phyloP scores from a whole-genome alignment of 2,329 filamentous ascomycete genomes.

The Neodidymelliopsis sp. region DNA sequence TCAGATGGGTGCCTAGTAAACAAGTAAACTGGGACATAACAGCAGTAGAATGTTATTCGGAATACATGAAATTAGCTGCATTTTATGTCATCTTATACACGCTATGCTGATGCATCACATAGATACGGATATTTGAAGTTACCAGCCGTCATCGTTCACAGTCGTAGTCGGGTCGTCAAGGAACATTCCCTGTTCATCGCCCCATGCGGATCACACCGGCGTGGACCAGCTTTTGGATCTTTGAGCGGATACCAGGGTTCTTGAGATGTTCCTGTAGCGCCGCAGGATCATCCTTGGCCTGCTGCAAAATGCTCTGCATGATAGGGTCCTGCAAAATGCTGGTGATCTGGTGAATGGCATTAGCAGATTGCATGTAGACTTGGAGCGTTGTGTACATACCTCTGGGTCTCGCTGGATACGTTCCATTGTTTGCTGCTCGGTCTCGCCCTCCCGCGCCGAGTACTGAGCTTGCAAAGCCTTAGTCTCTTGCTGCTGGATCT shows the following conservation, averaged over 20 bases:
- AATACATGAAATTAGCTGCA: background rate
- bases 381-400: conserved; percentile 60
- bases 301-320: conserved; percentile 97
- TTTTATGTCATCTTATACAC: conserved; percentile 16
- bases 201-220: conserved; percentile 90
- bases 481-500: conserved; percentile 93
- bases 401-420: conserved; percentile 90
- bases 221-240: conserved; percentile 94
- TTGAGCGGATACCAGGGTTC: conserved; percentile 82
- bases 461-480: conserved; percentile 94
- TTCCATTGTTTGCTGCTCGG: conserved; percentile 93
- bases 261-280: conserved; percentile 97
- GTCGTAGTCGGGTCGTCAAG: conserved; percentile 20
- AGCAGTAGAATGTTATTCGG: no score
- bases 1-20: no score
- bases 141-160: conserved; percentile 3
- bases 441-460: conserved; percentile 88
- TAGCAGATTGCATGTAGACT: background rate
- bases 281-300: conserved; percentile 91
- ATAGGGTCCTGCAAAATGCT: conserved; percentile 91
- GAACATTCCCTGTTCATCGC: conserved; percentile 43
- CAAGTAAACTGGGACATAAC: no score
- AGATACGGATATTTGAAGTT: conserved; percentile 8
- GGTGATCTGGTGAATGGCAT: conserved; percentile 68
- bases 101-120: conserved; percentile 31